Evolutionary conservation across 2,329 filamentous ascomycete species (phyloP).

Genomic region (Arthrobotrys sinensis): DNA sequence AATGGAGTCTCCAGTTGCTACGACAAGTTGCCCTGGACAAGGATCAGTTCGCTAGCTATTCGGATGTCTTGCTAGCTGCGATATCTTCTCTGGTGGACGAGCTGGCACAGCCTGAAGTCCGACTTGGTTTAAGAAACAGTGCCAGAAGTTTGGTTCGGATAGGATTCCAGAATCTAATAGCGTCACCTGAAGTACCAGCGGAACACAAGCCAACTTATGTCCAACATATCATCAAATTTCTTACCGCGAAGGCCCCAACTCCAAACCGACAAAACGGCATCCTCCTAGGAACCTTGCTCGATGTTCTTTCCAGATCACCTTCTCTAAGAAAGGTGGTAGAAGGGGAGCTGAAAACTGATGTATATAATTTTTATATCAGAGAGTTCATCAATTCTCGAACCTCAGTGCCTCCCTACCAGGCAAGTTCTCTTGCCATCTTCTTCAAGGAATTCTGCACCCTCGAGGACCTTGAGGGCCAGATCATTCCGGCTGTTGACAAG

Average conservation of each 20-base stretch:
- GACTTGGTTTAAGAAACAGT: slow-evolving; percentile 47
- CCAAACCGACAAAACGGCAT: slow-evolving; percentile 80
- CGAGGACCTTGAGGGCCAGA: slow-evolving; percentile 81
- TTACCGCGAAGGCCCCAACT: slow-evolving; percentile 78
- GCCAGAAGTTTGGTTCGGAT: slow-evolving; percentile 36
- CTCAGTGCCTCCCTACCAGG: slow-evolving; percentile 79
- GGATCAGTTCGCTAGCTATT: slow-evolving; percentile 74
- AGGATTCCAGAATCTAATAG: slow-evolving; percentile 43
- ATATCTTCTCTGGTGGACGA: slow-evolving; percentile 80
- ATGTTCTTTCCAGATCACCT: slow-evolving; percentile 82
- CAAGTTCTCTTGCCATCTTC: slow-evolving; percentile 83
- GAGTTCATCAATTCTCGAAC: slow-evolving; percentile 86
- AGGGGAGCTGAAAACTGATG: slow-evolving; percentile 76
- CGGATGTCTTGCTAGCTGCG: slow-evolving; percentile 76
- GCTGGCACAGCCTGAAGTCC: slow-evolving; percentile 52
- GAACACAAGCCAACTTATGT: slow-evolving; percentile 74
- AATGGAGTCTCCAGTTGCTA: slow-evolving; percentile 85
- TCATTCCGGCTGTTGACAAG: slow-evolving; percentile 89
- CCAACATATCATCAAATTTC: slow-evolving; percentile 75
- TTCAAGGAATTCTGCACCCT: slow-evolving; percentile 81
- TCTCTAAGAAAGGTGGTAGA: slow-evolving; percentile 76
- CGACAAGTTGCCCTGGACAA: slow-evolving; percentile 78
- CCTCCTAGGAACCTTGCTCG: slow-evolving; percentile 87
- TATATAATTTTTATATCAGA: slow-evolving; percentile 86
- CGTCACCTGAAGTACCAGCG: slow-evolving; percentile 36